These are phyloP conservation scores for Ophidiomyces ophidiicola DNA, from an alignment of 2,329 filamentous ascomycete genomes.

Conservation along the genomic window DNA sequence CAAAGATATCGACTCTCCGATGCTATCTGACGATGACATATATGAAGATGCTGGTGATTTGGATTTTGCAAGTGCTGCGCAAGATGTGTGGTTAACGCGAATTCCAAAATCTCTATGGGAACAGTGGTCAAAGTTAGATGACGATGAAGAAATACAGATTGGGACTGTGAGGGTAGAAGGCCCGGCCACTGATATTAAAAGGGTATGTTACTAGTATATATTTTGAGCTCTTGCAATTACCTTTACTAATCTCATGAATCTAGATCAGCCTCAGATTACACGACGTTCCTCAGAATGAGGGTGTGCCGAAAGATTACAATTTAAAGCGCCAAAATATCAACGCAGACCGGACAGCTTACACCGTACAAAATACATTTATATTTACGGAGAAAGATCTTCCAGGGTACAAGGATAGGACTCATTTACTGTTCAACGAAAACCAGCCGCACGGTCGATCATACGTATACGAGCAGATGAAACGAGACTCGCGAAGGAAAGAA, in stretches of 20 bases:
- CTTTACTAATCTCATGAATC: conserved; percentile 27
- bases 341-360: conserved; percentile 27
- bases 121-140: conserved; percentile 61
- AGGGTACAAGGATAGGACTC: conserved; percentile 47
- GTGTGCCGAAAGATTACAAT: conserved; percentile 79
- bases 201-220: conserved; percentile 26
- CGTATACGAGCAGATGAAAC: conserved; percentile 36
- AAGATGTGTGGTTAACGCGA: conserved; percentile 57
- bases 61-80: conserved; percentile 41
- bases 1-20: conserved; percentile 25
- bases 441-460: conserved; percentile 28
- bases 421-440: conserved; percentile 33
- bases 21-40: conserved; percentile 51
- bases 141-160: conserved; percentile 70
- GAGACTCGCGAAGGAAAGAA: conserved; percentile 34
- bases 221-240: background rate
- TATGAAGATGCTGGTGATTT: conserved; percentile 57
- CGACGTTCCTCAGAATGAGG: conserved; percentile 55
- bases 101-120: conserved; percentile 72
- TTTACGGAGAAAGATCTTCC: conserved; percentile 91
- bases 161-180: conserved; percentile 56
- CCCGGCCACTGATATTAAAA: conserved; percentile 42
- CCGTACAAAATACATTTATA: conserved; percentile 70
- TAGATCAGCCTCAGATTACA: conserved; percentile 58
- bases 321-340: conserved; percentile 55